Evolutionary conservation across 148 eudicot genomes (phyloP).

Genomic region (Dysphania ambrosioides): DNA sequence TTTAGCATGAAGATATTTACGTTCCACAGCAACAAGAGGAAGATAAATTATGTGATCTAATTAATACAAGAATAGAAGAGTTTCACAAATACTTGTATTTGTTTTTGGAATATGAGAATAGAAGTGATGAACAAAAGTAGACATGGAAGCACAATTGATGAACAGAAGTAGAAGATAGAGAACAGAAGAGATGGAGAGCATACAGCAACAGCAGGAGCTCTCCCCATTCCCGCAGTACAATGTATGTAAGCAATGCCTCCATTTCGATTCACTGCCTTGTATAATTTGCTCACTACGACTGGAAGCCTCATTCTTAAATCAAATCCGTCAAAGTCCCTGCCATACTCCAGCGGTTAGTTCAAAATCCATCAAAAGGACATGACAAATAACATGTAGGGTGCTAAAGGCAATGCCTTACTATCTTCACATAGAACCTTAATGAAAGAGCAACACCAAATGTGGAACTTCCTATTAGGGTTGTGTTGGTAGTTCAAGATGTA

Average conservation of each 20-base stretch:
- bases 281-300: slow-evolving; percentile 70
- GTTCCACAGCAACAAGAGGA: too few species aligned
- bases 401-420: too few species aligned
- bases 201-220: slow-evolving; percentile 98
- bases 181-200: slow-evolving; percentile 15
- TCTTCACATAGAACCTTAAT: too few species aligned
- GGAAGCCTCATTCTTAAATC: slow-evolving; percentile 93
- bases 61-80: too few species aligned
- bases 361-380: slow-evolving; percentile 11
- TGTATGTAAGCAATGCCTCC: slow-evolving; percentile 90
- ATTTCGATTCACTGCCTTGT: slow-evolving; percentile 65
- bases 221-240: slow-evolving; percentile 97
- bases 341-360: slow-evolving; percentile 9
- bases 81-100: too few species aligned
- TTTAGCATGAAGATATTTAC: too few species aligned
- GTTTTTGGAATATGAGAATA: not conserved
- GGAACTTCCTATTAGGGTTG: not conserved
- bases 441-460: not conserved
- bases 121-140: not conserved
- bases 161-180: not conserved
- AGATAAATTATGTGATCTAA: too few species aligned
- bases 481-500: not conserved
- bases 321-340: slow-evolving; percentile 89
- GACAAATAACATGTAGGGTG: too few species aligned
- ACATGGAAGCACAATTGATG: not conserved